A percentile compares a stretch with the other conserved stretches of the same genome.
phyloP scores from a whole-genome alignment of 2,329 filamentous ascomycete genomes.

The Rutstroemia sp. region DNA sequence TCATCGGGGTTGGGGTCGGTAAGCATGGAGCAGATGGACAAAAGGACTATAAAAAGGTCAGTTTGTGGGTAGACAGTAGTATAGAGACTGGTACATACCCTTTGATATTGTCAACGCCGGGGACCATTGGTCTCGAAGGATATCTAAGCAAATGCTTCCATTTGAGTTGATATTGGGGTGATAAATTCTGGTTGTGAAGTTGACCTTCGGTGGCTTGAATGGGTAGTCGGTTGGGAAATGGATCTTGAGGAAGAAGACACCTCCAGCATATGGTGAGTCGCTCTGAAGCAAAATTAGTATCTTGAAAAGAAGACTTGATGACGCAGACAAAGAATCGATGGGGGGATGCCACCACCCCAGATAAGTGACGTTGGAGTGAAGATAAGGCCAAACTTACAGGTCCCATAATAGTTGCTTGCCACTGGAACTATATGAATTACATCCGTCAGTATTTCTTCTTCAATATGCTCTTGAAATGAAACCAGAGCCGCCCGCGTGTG shows the following conservation, averaged over 20 bases:
- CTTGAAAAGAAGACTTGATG: neutral
- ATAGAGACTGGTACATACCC: conserved; percentile 48
- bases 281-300: conserved; percentile 10
- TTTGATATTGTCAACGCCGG: conserved; percentile 97
- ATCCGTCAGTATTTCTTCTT: conserved; percentile 28
- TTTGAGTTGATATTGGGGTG: conserved; percentile 99
- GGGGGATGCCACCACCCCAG: neutral
- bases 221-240: conserved; percentile 99
- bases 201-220: conserved; percentile 99
- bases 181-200: conserved; percentile 99
- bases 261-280: conserved; percentile 85
- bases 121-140: conserved; percentile 98
- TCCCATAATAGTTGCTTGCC: conserved; percentile 99
- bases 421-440: conserved; percentile 70
- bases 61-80: neutral
- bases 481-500: conserved; percentile 18
- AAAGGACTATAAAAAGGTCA: conserved; percentile 56
- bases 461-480: neutral
- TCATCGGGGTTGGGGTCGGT: conserved; percentile 99
- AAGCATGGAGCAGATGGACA: conserved; percentile 99
- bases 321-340: neutral
- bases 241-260: conserved; percentile 98
- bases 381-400: conserved; percentile 61
- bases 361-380: conserved; percentile 3
- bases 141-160: conserved; percentile 97